A percentile compares a stretch with the other conserved stretches of the same genome.
Conservation (phyloP, 371 early-diverging fungal species). For the Synchytrium microbalum region DNA sequence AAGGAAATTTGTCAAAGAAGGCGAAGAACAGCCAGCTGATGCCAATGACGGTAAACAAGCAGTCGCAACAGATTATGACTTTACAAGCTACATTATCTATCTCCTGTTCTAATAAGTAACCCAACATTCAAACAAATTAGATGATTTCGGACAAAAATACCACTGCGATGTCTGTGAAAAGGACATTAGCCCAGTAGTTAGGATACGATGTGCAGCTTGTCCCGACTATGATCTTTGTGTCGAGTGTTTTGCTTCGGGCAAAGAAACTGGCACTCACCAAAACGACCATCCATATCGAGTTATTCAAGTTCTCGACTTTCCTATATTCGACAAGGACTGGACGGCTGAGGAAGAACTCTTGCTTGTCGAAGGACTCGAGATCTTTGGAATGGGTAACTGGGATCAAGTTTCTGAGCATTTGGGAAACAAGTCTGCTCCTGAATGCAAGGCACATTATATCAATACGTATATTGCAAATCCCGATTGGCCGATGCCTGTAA, state of each 20-base stretch:
- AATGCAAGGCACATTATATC: slow-evolving; percentile 88
- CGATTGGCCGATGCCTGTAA: slow-evolving; percentile 72
- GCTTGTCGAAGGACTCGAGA: slow-evolving; percentile 85
- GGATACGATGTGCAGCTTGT: slow-evolving; percentile 88
- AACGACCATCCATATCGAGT: slow-evolving; percentile 83
- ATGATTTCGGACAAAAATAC: slow-evolving; percentile 47
- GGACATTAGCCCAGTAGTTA: slow-evolving; percentile 80
- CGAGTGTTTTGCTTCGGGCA: slow-evolving; percentile 82
- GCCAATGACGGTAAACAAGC: too few relatives aligned
- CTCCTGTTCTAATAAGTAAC: too few relatives aligned
- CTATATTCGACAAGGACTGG: slow-evolving; percentile 85
- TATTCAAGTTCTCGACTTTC: slow-evolving; percentile 77
- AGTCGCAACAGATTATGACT: too few relatives aligned
- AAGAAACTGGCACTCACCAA: slow-evolving; percentile 80
- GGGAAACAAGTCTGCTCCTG: slow-evolving; percentile 78
- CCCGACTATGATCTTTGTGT: slow-evolving; percentile 93
- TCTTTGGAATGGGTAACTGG: slow-evolving; percentile 97
- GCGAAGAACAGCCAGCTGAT: too few relatives aligned
- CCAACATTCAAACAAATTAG: too few relatives aligned
- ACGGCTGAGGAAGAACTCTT: slow-evolving; percentile 95
- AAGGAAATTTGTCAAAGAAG: too few relatives aligned
- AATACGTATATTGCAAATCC: slow-evolving; percentile 70
- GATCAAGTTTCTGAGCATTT: slow-evolving; percentile 88
- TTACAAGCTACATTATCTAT: too few relatives aligned
- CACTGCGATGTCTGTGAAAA: slow-evolving; percentile 89